Base-by-base conservation (phyloP, 2,329 filamentous ascomycete species). In the Sporothrix sp. region DNA sequence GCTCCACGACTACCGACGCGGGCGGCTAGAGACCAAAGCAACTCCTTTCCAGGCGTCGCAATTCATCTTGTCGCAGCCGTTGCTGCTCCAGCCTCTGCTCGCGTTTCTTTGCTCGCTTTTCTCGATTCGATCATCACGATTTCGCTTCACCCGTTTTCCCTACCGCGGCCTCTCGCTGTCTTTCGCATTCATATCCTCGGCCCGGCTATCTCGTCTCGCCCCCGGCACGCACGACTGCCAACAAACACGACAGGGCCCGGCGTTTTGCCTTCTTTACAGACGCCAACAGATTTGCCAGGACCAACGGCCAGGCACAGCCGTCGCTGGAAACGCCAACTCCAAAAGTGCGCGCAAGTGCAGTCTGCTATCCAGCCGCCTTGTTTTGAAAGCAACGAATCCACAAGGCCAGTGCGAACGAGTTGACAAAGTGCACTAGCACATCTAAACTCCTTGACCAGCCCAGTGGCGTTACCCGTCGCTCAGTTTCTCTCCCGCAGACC, bases 401-500 rank as follows among this genome's bases (percentile, higher is more conserved):
- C 18, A 33, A 25, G 39, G n/a, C 40, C 40, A n/a, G 27, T 44
- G 27, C 18, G 28, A 42, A 42, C 27, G n/a, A 32, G n/a, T n/a
- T n/a, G n/a, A n/a, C n/a, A n/a, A n/a, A n/a, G n/a, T n/a, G 27
- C 40, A 18, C 40, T 44, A 27, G 43, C 30, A 45, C 20, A 14
- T 27, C 43, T 18, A 35, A 18, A 23, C 30, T 13, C 14, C 32
- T 27, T 32, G 23, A 44, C 27, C 40, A 37, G 32, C 13, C 27
- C 39, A 28, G 48, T 53, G 53, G 48, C 51, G 38, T 49, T 52
- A 53, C 39, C 53, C 51, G 48, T 43, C 30, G 46, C 38, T 47
- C 42, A 30, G n/a, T 28, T 18, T 50, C 33, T 43, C 32, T 53
- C 48, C 48, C 38, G 46, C 52, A 48, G 46, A 37, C 36, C 27